Evolutionary conservation across 2,329 filamentous ascomycete species (phyloP).

Genomic region (Tolypocladium cylindrosporum): DNA sequence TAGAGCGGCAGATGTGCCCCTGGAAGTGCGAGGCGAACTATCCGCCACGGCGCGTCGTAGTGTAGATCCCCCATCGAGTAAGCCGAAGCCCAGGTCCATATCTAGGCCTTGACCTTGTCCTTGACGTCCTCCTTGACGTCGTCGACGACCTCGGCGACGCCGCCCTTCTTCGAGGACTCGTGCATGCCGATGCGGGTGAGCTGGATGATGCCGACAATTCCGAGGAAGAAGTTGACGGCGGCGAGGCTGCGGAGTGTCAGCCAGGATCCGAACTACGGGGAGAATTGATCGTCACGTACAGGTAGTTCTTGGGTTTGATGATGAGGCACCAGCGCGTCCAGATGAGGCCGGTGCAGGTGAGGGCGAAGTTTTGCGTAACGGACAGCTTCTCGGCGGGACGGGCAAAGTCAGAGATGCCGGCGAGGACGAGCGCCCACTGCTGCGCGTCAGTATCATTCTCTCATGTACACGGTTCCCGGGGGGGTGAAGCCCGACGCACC

Average conservation of each 20-base stretch:
- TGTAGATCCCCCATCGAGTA: no score
- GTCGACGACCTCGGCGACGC: slow-evolving; percentile 21
- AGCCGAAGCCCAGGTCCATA: not conserved
- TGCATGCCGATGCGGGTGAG: slow-evolving; percentile 64
- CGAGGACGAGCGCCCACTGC: slow-evolving; percentile 88
- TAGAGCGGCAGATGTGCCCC: not conserved
- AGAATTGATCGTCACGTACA: slow-evolving; percentile 41
- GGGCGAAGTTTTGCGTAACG: slow-evolving; percentile 80
- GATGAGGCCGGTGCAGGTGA: slow-evolving; percentile 86
- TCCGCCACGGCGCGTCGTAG: not conserved
- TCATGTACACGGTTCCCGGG: no score
- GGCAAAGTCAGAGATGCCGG: slow-evolving; percentile 82
- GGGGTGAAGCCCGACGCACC: slow-evolving; percentile 19
- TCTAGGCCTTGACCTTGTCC: slow-evolving; percentile 17
- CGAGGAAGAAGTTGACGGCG: slow-evolving; percentile 97
- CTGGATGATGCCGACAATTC: slow-evolving; percentile 76
- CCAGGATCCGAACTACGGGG: not conserved
- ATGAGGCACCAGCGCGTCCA: slow-evolving; percentile 99
- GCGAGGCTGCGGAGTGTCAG: slow-evolving; percentile 51
- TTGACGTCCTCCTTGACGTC: slow-evolving; percentile 31
- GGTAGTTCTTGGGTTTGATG: slow-evolving; percentile 86
- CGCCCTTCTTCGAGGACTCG: slow-evolving; percentile 49
- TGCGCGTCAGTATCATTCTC: slow-evolving; percentile 5
- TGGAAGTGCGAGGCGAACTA: not conserved
- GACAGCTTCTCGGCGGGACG: slow-evolving; percentile 90